Evolutionary conservation across 2,329 filamentous ascomycete species (phyloP), one percentile per base, ranked within the genome.

Genomic region (Metarhizium humberi): DNA sequence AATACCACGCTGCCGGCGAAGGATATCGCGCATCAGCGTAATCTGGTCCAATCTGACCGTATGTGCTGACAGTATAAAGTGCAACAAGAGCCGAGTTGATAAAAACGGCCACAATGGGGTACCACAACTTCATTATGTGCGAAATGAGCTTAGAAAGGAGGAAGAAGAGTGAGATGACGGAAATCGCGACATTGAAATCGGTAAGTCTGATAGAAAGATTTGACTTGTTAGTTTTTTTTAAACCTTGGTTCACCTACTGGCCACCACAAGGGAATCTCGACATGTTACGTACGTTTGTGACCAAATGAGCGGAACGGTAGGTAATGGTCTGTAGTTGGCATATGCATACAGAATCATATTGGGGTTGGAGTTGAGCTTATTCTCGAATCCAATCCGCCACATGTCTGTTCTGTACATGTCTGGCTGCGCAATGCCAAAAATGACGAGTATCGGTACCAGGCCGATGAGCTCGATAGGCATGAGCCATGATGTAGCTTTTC

Each of bases 311-410:
- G 88, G 86, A 10, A 82, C 74, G 38, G 75, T 75, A 1, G 84
- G 82, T 14, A 85, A 71, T 0, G 84, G 77, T 54, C 75, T 71
- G 66, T 89, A 80, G 66, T 92, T 92, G 52, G 87, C 86, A 64
- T 86, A 85, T 38, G 85, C 85, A 69, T 88, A 91, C 38, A 90
- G 70, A 18, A 89, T 74, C 63, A 85, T 80, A 58, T 73, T 78
- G 14, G 88, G 87, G 62, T 83, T 84, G 58, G 86, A 90, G 71
- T 92, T 92, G 75, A 87, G 88, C 58, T 82, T 80, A 66, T 87
- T 75, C 54, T 85, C 78, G 57, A 76, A 82, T 59, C 88, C 88
- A 63, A 90, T 82, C 65, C 78, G 75, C 88, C 88, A 92, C 63
- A 92, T 73, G 60, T 78, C 80, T 8, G 83, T 85, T 50, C 88